Percentiles rank a stretch among this genome's conserved stretches.
Evolutionary conservation across 2,329 filamentous ascomycete genomes (phyloP).

Genomic region (Aspergillus latus): DNA sequence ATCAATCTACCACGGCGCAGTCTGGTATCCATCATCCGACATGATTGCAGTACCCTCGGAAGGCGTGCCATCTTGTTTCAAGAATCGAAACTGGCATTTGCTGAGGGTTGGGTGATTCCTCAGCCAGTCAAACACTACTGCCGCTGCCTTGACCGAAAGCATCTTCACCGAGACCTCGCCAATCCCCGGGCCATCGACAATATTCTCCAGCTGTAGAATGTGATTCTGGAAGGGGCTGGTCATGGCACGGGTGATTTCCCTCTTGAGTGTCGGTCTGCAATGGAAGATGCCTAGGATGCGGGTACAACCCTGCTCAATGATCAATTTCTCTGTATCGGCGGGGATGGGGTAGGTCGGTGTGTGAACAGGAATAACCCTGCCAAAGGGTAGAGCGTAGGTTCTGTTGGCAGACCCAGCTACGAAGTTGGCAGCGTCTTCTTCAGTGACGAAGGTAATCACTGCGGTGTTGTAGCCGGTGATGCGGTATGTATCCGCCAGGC

Average conservation of each 20-base stretch:
- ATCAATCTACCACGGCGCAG: not conserved
- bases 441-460: slow-evolving; percentile 30
- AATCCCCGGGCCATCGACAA: slow-evolving; percentile 15
- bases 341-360: slow-evolving; percentile 35
- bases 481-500: slow-evolving; percentile 29
- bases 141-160: slow-evolving; percentile 23
- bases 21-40: not conserved
- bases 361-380: slow-evolving; percentile 24
- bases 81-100: slow-evolving; percentile 21
- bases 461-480: slow-evolving; percentile 33
- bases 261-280: slow-evolving; percentile 10
- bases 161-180: slow-evolving; percentile 21
- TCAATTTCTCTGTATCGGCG: slow-evolving; percentile 20
- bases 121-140: slow-evolving; percentile 16
- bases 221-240: slow-evolving; percentile 7
- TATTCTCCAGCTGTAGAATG: slow-evolving; percentile 17
- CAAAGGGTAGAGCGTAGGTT: slow-evolving; percentile 14
- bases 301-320: slow-evolving; percentile 26
- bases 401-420: slow-evolving; percentile 12
- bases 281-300: slow-evolving; percentile 27
- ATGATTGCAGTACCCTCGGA: not conserved
- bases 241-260: slow-evolving; percentile 14
- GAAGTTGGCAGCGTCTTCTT: slow-evolving; percentile 28
- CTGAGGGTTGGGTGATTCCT: slow-evolving; percentile 15
- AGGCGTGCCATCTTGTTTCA: slow-evolving; percentile 9